Percentiles rank a stretch among this genome's conserved stretches.
phyloP scores from a whole-genome alignment of 2,329 filamentous ascomycete species.

The Colletotrichum somersetense region DNA sequence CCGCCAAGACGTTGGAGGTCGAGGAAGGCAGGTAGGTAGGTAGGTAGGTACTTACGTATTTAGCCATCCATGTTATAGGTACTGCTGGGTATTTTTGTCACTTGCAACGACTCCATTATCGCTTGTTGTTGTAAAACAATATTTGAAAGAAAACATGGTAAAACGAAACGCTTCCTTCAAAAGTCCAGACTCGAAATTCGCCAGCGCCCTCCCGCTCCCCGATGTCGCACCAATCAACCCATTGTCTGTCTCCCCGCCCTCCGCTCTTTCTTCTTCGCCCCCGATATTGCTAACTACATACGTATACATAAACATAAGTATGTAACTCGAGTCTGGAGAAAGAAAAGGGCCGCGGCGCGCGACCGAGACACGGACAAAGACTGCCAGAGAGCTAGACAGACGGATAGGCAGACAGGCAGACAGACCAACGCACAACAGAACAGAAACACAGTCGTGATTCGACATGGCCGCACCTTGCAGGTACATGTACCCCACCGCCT shows the following conservation, averaged over 20 bases:
- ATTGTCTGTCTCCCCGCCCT: slow-evolving; percentile 8
- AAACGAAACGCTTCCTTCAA: background rate
- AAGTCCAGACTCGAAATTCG: slow-evolving; percentile 6
- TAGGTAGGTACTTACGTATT: background rate
- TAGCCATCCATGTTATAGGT: background rate
- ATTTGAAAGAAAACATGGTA: background rate
- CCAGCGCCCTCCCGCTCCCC: slow-evolving; percentile 3
- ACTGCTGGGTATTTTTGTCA: background rate
- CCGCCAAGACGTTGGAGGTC: background rate
- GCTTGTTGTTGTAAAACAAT: background rate
- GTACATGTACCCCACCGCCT: slow-evolving; percentile 21
- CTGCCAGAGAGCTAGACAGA: background rate
- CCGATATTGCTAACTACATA: no score
- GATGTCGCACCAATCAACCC: slow-evolving; percentile 13
- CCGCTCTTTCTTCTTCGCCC: slow-evolving; percentile 9
- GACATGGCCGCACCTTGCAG: slow-evolving; percentile 35
- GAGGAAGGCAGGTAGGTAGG: background rate
- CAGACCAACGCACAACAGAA: background rate
- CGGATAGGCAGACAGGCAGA: background rate
- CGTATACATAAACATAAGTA: no score
- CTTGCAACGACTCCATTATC: background rate
- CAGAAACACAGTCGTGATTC: slow-evolving; percentile 29
- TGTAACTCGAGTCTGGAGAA: slow-evolving; percentile 3
- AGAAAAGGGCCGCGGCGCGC: background rate
- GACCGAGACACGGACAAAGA: background rate